Evolutionary conservation across 768 basidiomycete species (phyloP).

Genomic region (Cyclocybe aegerita): DNA sequence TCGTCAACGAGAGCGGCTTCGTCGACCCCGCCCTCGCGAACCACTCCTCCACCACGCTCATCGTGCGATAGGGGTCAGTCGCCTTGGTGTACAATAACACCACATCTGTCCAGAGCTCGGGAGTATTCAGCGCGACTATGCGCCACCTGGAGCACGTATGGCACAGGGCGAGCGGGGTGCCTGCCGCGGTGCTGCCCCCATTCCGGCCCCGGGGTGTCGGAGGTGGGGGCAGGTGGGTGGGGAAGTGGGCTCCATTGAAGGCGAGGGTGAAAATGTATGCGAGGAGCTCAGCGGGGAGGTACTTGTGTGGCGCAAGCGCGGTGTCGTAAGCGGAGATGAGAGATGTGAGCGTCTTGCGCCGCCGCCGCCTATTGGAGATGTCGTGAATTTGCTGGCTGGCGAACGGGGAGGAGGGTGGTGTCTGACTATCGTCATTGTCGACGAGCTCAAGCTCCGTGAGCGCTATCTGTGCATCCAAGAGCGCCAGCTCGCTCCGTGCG

Average conservation of each 20-base stretch:
- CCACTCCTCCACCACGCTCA: conserved; percentile 1
- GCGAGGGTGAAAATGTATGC: conserved; percentile 12
- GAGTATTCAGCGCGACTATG: conserved; percentile 6
- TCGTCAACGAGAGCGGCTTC: not conserved
- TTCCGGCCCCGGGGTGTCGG: not conserved
- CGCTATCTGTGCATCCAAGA: conserved; percentile 3
- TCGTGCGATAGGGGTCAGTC: conserved; percentile 1
- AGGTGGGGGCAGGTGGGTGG: conserved; percentile 1
- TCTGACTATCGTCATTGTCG: not conserved
- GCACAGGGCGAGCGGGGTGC: conserved; percentile 6
- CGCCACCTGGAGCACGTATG: conserved; percentile 10
- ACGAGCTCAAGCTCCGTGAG: conserved; percentile 2
- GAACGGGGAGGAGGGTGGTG: too few species aligned
- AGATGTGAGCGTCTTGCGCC: conserved; percentile 2
- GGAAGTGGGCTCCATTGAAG: not conserved
- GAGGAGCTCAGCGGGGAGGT: conserved; percentile 11
- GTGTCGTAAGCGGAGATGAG: conserved; percentile 4
- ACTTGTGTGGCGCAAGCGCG: conserved; percentile 12
- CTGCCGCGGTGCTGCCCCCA: too few species aligned
- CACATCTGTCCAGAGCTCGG: conserved; percentile 8
- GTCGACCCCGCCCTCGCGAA: conserved; percentile 2
- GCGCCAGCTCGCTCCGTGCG: not conserved
- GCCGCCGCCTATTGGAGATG: not conserved
- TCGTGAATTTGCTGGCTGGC: not conserved
- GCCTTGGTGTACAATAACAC: conserved; percentile 2